Percentiles rank a stretch among this genome's conserved stretches.
phyloP scores from a whole-genome alignment of 2,329 filamentous ascomycete species.

The Trichoderma sp. region DNA sequence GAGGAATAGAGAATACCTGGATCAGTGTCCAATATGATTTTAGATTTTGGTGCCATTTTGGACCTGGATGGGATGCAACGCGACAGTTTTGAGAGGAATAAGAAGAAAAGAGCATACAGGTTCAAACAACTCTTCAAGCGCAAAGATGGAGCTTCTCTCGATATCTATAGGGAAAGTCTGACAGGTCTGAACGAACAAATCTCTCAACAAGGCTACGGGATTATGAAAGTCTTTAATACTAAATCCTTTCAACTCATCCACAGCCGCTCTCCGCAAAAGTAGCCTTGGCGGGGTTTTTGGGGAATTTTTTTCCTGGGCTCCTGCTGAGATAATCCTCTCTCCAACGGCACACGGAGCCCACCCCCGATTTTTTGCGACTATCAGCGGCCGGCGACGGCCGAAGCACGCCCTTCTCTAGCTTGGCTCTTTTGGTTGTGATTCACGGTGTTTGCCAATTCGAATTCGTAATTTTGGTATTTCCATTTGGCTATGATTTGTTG shows the following conservation, averaged over 20 bases:
- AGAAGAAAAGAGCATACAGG: background rate
- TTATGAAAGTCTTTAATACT: background rate
- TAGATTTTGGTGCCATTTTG: slow-evolving; percentile 45
- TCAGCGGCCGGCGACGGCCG: slow-evolving; percentile 21
- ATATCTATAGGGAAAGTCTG: background rate
- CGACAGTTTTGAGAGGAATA: background rate
- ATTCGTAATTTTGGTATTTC: slow-evolving; percentile 1
- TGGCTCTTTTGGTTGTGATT: background rate
- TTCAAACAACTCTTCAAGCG: background rate
- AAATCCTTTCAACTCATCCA: background rate
- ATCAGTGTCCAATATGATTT: slow-evolving; percentile 95
- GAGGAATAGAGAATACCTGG: background rate
- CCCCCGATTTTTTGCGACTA: slow-evolving; percentile 10
- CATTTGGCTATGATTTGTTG: background rate
- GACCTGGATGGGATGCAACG: background rate
- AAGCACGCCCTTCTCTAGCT: background rate
- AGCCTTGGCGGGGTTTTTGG: slow-evolving; percentile 3
- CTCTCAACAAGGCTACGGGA: background rate
- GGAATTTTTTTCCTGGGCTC: background rate
- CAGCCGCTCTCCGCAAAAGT: background rate
- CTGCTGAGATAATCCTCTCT: slow-evolving; percentile 6
- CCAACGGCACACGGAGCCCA: background rate
- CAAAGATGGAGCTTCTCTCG: background rate
- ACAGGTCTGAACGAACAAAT: background rate
- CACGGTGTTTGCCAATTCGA: background rate